Base-by-base conservation (phyloP, 2,329 filamentous ascomycete genomes). In the Cladosporium phlei region DNA sequence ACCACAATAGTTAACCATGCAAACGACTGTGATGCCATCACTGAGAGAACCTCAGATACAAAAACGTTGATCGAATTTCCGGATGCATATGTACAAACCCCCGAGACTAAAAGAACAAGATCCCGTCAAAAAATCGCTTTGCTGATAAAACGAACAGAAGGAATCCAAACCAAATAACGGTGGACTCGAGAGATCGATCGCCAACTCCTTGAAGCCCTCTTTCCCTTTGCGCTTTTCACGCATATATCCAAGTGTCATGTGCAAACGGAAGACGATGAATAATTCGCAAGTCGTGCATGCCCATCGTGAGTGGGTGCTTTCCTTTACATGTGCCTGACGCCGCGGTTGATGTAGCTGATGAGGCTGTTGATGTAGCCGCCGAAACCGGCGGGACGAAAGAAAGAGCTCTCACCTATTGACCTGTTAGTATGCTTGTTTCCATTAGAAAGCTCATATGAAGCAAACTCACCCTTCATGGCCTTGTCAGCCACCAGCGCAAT, bases 401-500 rank as follows among this genome's bases (percentile, higher is more conserved):
- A 28, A 3, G 42, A 27, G 32, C 24, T 28, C 22, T 45, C 42
- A 24, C 42, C 42, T 45, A 20, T 5, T 5, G 19, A 8, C 9
- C 2, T 33, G 32, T 37, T n/a, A 37, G 25, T 39, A 28, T 11
- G 11, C 27, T 20, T 22, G 3, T 29, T 14, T n/a, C 11, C n/a
- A 9, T n/a, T 11, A 14, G 14, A 8, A 33, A 12, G 29, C 10
- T 20, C 10, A 25, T 21, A 21, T 22, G 11, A 39, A 9, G 3
- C 16, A 3, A 11, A 38, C 44, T 46, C 24, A 53, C 60, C 56
- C 50, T 60, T 63, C 51, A 55, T 50, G 11, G 57, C 80, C 60
- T 76, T 73, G 2, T 86, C 85, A 1, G 91, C 91, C 21, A 96
- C 86, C 40, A 96, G 78, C 42, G 93, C 93, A 68, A 97, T 97